Evolutionary conservation across 345 rosid genomes (phyloP), one percentile per base, ranked within the genome.

Genomic region (Ceriops decandra): DNA sequence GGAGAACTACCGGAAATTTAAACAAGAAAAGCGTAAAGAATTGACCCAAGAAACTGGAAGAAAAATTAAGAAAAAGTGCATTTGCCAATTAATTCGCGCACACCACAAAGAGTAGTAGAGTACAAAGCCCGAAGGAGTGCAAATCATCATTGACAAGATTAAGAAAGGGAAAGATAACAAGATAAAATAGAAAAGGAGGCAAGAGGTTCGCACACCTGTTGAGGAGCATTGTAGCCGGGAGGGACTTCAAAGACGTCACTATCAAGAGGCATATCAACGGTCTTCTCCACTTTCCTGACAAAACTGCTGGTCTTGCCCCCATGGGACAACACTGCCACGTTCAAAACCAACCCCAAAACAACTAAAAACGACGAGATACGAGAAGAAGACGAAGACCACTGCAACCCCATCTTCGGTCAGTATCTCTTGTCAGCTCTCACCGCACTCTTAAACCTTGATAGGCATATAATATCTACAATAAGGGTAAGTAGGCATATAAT

Each of bases 171-270:
- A 13, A 24, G 28, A 53, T 26, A 57, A 59, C 20, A 17, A 67
- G 33, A 11, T 17, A 13, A 5, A 7, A 32, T 20, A 70, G 36
- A 52, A 52, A 19, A 20, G 63, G 47, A 56, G 27, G 30, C 33
- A 52, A 11, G 64, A 58, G 64, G 27, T 47, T 33, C 20, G 46
- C 5, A 42, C 0, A 91, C 97, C 92, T 91, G 97, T 60, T 91
- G 93, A 66, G 97, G 97, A 73, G 97, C 97, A 88, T 91, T 91
- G 62, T 84, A 81, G 19, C 96, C 93, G 46, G 78, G 84, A 76
- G 92, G 92, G 63, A 82, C 83, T 16, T 58, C 61, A 52, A 91
- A 91, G 19, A 86, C 90, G 71, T 89, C 97, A 49, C 90, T 85
- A 57, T 88, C 82, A 35, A 89, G 84, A 66, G 96, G 93, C 96